Conservation (phyloP, 805 yeast genomes). For the Metschnikowia corniflorae region DNA sequence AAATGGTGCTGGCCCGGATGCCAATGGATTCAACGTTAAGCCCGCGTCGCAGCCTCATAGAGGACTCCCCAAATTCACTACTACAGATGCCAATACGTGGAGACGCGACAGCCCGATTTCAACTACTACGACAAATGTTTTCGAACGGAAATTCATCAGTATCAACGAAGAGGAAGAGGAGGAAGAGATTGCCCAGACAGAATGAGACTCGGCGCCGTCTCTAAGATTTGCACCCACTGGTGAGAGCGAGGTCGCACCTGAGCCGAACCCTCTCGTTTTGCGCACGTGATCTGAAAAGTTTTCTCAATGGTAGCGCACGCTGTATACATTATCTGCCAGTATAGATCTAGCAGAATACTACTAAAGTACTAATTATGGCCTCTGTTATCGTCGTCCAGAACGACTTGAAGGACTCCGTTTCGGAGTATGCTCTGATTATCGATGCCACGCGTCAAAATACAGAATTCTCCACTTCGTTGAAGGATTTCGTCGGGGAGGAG, state of each 20-base stretch:
- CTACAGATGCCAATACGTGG: conserved; percentile 7
- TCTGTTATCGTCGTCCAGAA: conserved; percentile 44
- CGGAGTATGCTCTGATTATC: conserved; percentile 38
- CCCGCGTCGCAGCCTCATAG: conserved; percentile 1
- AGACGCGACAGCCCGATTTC: conserved; percentile 8
- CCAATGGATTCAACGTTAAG: background rate
- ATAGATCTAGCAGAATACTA: too few species aligned
- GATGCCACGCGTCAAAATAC: conserved; percentile 29
- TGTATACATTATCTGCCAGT: too few species aligned
- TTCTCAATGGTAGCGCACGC: conserved; percentile 16
- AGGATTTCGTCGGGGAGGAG: conserved; percentile 22
- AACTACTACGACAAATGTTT: conserved; percentile 4
- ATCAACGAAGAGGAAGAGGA: conserved; percentile 12
- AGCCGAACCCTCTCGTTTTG: background rate
- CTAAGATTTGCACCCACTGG: conserved; percentile 14
- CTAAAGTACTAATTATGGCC: conserved; percentile 35
- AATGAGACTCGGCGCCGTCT: background rate
- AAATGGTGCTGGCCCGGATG: background rate
- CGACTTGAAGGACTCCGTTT: conserved; percentile 39
- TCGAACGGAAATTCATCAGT: conserved; percentile 10
- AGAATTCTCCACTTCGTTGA: conserved; percentile 27
- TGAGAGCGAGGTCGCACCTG: background rate
- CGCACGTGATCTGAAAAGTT: conserved; percentile 20
- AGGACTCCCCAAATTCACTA: conserved; percentile 4
- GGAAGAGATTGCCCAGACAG: conserved; percentile 4